Evolutionary conservation across 1,284 basidiomycete species (phyloP).

Genomic region (Pseudozyma thailandica): DNA sequence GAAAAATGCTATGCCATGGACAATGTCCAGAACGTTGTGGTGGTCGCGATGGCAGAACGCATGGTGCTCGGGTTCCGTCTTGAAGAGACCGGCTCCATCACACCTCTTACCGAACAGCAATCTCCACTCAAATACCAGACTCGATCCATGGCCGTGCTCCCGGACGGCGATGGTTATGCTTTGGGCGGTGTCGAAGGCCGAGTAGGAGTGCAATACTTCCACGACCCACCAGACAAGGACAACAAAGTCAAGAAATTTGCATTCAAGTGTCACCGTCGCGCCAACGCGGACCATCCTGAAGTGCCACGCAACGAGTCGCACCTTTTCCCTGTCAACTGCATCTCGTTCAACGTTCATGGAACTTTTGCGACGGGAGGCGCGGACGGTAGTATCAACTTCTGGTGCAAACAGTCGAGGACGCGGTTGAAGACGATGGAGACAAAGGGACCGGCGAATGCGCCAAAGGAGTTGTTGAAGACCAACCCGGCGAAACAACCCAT

Average conservation of each 20-base stretch:
- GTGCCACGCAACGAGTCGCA: conserved; percentile 69
- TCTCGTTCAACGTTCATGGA: conserved; percentile 89
- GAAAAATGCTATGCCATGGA: conserved; percentile 89
- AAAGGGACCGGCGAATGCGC: conserved; percentile 58
- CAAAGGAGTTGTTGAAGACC: conserved; percentile 60
- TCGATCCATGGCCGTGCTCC: conserved; percentile 70
- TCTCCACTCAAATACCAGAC: conserved; percentile 85
- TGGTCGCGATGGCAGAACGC: conserved; percentile 89
- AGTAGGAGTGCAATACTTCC: conserved; percentile 89
- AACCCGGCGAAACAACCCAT: conserved; percentile 62
- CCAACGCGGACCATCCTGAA: conserved; percentile 74
- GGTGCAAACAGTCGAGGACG: conserved; percentile 89
- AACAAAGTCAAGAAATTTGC: conserved; percentile 78
- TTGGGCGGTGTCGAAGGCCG: conserved; percentile 94
- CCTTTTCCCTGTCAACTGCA: conserved; percentile 90
- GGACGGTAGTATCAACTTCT: conserved; percentile 69
- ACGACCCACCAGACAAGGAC: conserved; percentile 57
- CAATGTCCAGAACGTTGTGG: conserved; percentile 84
- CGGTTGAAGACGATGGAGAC: conserved; percentile 76
- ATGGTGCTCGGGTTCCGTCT: conserved; percentile 87
- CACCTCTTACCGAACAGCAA: conserved; percentile 51
- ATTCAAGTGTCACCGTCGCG: conserved; percentile 92
- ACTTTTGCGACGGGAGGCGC: conserved; percentile 92
- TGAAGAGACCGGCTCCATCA: conserved; percentile 73
- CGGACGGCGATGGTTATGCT: conserved; percentile 71